Conservation (phyloP, 768 basidiomycete genomes). For the Pisolithus marmoratus region DNA sequence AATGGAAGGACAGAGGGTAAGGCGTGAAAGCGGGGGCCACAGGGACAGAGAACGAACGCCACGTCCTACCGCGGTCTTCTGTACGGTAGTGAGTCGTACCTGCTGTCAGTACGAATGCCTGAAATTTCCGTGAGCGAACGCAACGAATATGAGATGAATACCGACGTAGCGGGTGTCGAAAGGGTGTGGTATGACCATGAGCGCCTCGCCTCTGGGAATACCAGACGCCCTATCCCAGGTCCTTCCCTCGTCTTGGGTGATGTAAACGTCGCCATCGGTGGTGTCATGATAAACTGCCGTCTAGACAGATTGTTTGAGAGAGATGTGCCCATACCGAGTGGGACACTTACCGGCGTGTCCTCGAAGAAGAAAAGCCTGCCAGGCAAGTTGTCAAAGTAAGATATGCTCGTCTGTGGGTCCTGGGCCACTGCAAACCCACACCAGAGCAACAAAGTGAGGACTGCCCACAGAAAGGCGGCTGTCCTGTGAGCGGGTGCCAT, state of each 20-base stretch:
- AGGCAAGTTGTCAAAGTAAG: slow-evolving; percentile 66
- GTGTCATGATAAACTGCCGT: slow-evolving; percentile 80
- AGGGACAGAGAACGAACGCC: slow-evolving; percentile 77
- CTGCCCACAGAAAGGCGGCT: slow-evolving; percentile 21
- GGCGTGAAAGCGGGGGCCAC: slow-evolving; percentile 39
- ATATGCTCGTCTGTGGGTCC: slow-evolving; percentile 44
- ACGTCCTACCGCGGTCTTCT: slow-evolving; percentile 79
- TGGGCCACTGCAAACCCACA: slow-evolving; percentile 29
- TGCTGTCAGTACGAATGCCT: slow-evolving; percentile 86
- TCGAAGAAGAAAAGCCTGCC: slow-evolving; percentile 86
- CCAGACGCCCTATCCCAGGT: slow-evolving; percentile 45
- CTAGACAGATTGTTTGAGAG: slow-evolving; percentile 26
- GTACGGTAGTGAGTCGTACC: slow-evolving; percentile 82
- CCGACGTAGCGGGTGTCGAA: slow-evolving; percentile 70
- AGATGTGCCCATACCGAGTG: not conserved
- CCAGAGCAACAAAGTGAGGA: slow-evolving; percentile 17
- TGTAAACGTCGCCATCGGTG: slow-evolving; percentile 57
- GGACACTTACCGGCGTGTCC: slow-evolving; percentile 67
- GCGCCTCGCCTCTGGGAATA: slow-evolving; percentile 52
- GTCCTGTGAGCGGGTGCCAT: slow-evolving; percentile 26
- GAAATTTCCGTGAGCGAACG: not conserved
- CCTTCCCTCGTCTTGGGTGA: slow-evolving; percentile 88
- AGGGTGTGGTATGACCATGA: slow-evolving; percentile 82
- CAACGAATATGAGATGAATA: slow-evolving; percentile 9
- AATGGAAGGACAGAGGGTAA: slow-evolving; percentile 82